These are phyloP conservation scores for Botrytis elliptica DNA, from an alignment of 2,329 filamentous ascomycete genomes.

Conservation along the genomic window DNA sequence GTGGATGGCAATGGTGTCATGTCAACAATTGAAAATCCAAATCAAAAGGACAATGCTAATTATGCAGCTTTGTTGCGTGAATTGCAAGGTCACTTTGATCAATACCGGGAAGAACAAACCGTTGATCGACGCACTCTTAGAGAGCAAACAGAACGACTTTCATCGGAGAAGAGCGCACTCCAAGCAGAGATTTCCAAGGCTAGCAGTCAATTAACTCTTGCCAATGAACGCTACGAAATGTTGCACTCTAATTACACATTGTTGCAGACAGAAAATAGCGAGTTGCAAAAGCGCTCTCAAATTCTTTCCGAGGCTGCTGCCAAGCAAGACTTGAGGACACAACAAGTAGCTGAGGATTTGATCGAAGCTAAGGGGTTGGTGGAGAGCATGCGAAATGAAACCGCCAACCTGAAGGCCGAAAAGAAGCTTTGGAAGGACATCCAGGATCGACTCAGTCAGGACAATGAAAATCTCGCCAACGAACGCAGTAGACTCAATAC, in stretches of 20 bases:
- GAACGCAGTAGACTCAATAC: slow-evolving; percentile 83
- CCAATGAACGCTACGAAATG: slow-evolving; percentile 83
- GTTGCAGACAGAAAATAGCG: slow-evolving; percentile 78
- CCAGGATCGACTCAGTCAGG: slow-evolving; percentile 81
- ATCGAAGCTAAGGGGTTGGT: slow-evolving; percentile 78
- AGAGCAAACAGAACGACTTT: slow-evolving; percentile 78
- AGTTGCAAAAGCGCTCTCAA: slow-evolving; percentile 81
- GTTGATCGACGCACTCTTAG: slow-evolving; percentile 80
- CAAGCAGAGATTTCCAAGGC: slow-evolving; percentile 79
- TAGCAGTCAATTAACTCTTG: slow-evolving; percentile 77
- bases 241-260: slow-evolving; percentile 84
- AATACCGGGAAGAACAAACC: slow-evolving; percentile 80
- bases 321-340: slow-evolving; percentile 84
- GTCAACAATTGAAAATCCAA: slow-evolving; percentile 55
- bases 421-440: slow-evolving; percentile 94
- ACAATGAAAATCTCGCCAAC: slow-evolving; percentile 80
- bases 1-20: slow-evolving; percentile 58
- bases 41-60: slow-evolving; percentile 60
- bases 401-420: slow-evolving; percentile 89
- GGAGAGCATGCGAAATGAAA: slow-evolving; percentile 87
- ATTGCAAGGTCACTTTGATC: slow-evolving; percentile 85
- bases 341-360: slow-evolving; percentile 90
- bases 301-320: slow-evolving; percentile 77
- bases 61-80: slow-evolving; percentile 80
- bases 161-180: slow-evolving; percentile 76